Percentiles rank a stretch among this genome's conserved stretches.
phyloP scores from a whole-genome alignment of 352 stramenopile species.

The Nothophytophthora sp. region DNA sequence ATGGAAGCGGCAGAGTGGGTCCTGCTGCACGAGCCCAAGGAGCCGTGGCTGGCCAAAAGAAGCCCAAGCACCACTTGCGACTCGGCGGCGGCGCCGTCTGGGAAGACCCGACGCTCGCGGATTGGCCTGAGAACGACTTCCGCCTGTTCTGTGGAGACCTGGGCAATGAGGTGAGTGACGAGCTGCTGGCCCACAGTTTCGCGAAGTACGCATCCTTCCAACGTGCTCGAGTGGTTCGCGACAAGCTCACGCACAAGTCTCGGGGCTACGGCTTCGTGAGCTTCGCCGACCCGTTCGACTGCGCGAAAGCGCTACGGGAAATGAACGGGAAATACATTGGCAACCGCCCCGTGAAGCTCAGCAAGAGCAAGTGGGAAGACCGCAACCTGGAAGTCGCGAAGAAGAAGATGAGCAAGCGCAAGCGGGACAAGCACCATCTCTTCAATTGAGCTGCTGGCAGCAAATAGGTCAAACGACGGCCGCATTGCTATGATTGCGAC shows the following conservation, averaged over 20 bases:
- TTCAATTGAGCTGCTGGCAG: slow-evolving; percentile 51
- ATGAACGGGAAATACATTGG: slow-evolving; percentile 98
- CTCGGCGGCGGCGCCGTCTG: slow-evolving; percentile 89
- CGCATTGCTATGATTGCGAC: no score
- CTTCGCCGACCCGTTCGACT: slow-evolving; percentile 94
- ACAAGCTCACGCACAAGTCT: slow-evolving; percentile 90
- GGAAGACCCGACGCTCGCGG: slow-evolving; percentile 90
- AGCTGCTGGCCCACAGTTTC: slow-evolving; percentile 83
- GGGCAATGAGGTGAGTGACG: slow-evolving; percentile 92
- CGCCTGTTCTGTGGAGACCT: slow-evolving; percentile 96
- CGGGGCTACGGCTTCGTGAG: slow-evolving; percentile 96
- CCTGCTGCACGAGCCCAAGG: slow-evolving; percentile 5
- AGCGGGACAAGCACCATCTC: slow-evolving; percentile 73
- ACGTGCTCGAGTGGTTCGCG: slow-evolving; percentile 74
- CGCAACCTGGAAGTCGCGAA: slow-evolving; percentile 90
- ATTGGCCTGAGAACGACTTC: slow-evolving; percentile 98
- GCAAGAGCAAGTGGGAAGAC: slow-evolving; percentile 96
- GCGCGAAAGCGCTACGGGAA: slow-evolving; percentile 93
- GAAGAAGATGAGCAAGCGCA: slow-evolving; percentile 90
- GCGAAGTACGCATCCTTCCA: slow-evolving; percentile 75
- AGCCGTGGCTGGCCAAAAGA: slow-evolving; percentile 4
- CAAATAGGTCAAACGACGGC: neutral
- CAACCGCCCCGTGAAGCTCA: slow-evolving; percentile 94
- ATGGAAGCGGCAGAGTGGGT: neutral
- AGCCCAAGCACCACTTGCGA: slow-evolving; percentile 60